Evolutionary conservation across 2,329 filamentous ascomycete species (phyloP).

Genomic region (Colletotrichum sidae): DNA sequence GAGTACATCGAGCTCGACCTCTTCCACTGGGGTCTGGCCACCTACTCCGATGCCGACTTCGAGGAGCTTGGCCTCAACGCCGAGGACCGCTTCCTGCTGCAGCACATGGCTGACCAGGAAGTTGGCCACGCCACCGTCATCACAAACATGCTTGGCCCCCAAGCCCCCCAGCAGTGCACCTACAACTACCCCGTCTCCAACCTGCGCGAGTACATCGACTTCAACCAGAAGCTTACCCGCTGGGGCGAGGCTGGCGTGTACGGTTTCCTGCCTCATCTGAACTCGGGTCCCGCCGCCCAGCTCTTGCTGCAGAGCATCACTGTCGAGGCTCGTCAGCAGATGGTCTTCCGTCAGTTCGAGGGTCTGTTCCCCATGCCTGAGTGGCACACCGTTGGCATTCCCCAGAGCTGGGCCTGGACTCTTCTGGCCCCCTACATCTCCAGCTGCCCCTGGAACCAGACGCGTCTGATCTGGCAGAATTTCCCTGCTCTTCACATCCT

Average conservation of each 20-base stretch:
- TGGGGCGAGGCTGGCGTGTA: constrained; percentile 85
- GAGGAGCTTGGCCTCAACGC: constrained; percentile 73
- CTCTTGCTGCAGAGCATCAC: constrained; percentile 82
- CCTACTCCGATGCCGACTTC: constrained; percentile 78
- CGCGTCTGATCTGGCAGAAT: constrained; percentile 85
- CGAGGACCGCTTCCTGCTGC: constrained; percentile 76
- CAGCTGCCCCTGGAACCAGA: constrained; percentile 78
- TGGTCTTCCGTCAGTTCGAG: constrained; percentile 86
- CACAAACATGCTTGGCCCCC: constrained; percentile 79
- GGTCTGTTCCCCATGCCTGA: constrained; percentile 85
- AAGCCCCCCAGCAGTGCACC: constrained; percentile 79
- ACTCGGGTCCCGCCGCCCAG: constrained; percentile 79
- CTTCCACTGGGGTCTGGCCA: constrained; percentile 80
- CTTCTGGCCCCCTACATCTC: constrained; percentile 84
- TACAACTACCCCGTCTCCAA: constrained; percentile 86
- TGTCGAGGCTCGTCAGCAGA: constrained; percentile 83
- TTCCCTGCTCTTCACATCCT: constrained; percentile 78
- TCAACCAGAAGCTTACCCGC: constrained; percentile 86
- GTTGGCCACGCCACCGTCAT: constrained; percentile 81
- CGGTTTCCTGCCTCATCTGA: constrained; percentile 82
- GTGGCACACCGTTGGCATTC: constrained; percentile 84
- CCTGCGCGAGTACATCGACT: constrained; percentile 83
- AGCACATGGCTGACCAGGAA: constrained; percentile 84
- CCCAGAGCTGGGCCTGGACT: constrained; percentile 88
- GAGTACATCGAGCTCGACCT: constrained; percentile 89